These are phyloP conservation scores for Yamadazyma scolyti DNA, from an alignment of 805 yeast species.

Conservation along the genomic window DNA sequence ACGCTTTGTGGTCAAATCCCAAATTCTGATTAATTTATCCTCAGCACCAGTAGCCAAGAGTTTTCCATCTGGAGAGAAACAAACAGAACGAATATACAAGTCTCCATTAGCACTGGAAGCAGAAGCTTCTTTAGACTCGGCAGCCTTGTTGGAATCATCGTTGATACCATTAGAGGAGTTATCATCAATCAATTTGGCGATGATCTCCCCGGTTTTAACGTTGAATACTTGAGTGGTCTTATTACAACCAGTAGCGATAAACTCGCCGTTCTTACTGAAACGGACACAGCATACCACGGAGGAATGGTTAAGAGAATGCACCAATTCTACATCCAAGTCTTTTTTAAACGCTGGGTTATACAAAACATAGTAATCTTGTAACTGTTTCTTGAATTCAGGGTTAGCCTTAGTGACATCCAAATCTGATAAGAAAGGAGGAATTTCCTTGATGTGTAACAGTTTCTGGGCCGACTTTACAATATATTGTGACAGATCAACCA, in stretches of 20 bases:
- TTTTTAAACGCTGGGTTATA: constrained; percentile 78
- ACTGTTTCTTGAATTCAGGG: constrained; percentile 75
- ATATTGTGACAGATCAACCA: constrained; percentile 39
- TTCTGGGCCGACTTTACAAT: constrained; percentile 41
- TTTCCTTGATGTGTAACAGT: constrained; percentile 63
- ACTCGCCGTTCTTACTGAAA: constrained; percentile 87
- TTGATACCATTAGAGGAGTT: constrained; percentile 37
- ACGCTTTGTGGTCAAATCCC: constrained; percentile 87
- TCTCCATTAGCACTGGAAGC: constrained; percentile 63
- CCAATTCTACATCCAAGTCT: constrained; percentile 77
- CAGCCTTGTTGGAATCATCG: constrained; percentile 38
- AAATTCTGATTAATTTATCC: constrained; percentile 85
- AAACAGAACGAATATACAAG: constrained; percentile 89
- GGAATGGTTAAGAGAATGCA: constrained; percentile 86
- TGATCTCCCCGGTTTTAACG: constrained; percentile 85
- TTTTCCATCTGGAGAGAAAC: constrained; percentile 91
- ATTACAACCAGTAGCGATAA: constrained; percentile 95
- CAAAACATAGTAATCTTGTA: constrained; percentile 79
- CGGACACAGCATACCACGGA: constrained; percentile 97
- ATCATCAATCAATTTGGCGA: constrained; percentile 85
- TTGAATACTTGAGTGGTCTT: constrained; percentile 92
- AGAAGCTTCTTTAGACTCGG: constrained; percentile 15
- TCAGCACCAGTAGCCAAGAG: constrained; percentile 93
- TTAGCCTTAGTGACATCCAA: constrained; percentile 76
- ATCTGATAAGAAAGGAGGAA: constrained; percentile 77